Evolutionary conservation across 331 rosid species (phyloP), one percentile per base, ranked within the genome.

Genomic region (Pyracantha coccinea): DNA sequence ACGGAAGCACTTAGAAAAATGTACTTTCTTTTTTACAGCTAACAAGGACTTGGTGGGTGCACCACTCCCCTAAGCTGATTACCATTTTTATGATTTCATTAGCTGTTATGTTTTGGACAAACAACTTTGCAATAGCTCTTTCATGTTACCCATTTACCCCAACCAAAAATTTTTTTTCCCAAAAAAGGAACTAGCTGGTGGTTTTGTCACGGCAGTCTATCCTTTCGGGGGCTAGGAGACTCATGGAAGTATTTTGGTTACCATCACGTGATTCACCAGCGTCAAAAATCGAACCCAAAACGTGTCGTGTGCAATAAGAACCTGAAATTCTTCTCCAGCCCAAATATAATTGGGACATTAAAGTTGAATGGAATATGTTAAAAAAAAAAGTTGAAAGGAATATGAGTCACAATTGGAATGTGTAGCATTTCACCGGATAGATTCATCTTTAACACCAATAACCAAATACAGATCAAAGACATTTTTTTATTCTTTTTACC

Each of bases 361-460:
- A 38, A 38, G 45, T 38, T 38, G 45, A 38, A 38, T 38, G 4
- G 45, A 38, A 38, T 10, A 2, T 38, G 45, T 38, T 38, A 38
- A 38, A 38, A 10, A 9, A 35, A 38, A 38, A 35, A 10, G 45
- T 38, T 38, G 14, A 38, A 38, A 9, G 45, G 14, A 38, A 38
- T 10, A 0, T 10, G 45, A 38, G 45, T 38, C 45, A 2, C 45
- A 38, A 38, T 38, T 38, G 45, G 45, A 38, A 38, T 38, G 4
- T 38, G 45, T 38, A 38, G 45, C 71, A 21, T 31, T 45, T 47
- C 10, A 19, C 44, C 31, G 72, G 72, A 19, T 50, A 16, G 57
- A 62, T 70, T 77, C 71, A 62, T 77, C 29, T 16, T 29, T 1
- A 57, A 64, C 81, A 32, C 8, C 55, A 35, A 64, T 31, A 31